Base-by-base conservation (phyloP, 2,329 filamentous ascomycete species). In the Colletotrichum noveboracense region DNA sequence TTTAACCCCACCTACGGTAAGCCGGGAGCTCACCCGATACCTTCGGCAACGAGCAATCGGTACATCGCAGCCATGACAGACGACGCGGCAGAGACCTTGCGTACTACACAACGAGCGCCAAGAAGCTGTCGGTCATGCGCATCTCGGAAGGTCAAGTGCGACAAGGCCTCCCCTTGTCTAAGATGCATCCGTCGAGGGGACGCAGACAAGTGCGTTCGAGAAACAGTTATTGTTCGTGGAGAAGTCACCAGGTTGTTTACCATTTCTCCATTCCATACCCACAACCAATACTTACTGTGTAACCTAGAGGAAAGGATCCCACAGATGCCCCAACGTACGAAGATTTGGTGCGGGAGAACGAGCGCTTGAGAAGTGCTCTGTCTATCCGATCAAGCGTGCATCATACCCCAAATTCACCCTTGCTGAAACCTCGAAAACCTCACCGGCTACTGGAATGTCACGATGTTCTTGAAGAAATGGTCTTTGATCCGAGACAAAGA, bases 101-200 rank as follows among this genome's bases (percentile, higher is more conserved):
- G 78, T 9, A 76, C 75, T 24, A 79, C 79, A 1, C 80, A 82
- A 70, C 70, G 78, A 38, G 78, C 78, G 6, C 80, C 80, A 12
- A 77, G 78, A 4, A 79, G 77, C 61, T 81, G 80, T 64, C 56
- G 68, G 10, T 58, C 76, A 7, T 81, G 80, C 43, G 67, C 79
- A 3, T 75, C 76, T 10, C 79, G 80, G 66, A 80, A 80, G 66
- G 78, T 81, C 30, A 76, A 76, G 64, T 81, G 80, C 56, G 77
- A 81, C 72, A 81, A 81, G 61, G 67, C 43, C 4, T 73, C 79
- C 4, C 79, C 80, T 5, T 81, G 80, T 34, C 72, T 76, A 14
- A 78, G 76, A 6, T 81, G 79, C 66, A 77, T 81, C 62, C 70
- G 76, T 10, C 78, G 79, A 12, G 80, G 79, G 0, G 70, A 66